Conservation (phyloP, 306 rosid genomes). For the Castanea mollissima region DNA sequence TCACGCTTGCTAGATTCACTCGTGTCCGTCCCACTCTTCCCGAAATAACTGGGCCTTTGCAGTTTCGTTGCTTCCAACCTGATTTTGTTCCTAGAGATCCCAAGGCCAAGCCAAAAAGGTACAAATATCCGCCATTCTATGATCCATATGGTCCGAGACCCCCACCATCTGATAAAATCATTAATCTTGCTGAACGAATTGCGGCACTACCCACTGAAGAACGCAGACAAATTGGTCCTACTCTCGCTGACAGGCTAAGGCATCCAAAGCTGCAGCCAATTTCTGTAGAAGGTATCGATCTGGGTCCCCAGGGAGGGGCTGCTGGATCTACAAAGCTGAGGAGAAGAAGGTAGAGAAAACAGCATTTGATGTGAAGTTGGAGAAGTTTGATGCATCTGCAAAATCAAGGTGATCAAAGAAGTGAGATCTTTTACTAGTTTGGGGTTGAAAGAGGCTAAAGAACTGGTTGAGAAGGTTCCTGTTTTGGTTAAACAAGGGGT, state of each 20-base stretch:
- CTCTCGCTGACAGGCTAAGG: not conserved
- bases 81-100: constrained; percentile 14
- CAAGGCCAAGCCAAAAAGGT: not conserved
- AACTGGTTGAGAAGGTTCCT: constrained; percentile 4
- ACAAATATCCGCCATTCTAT: not conserved
- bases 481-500: not conserved
- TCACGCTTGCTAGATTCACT: not conserved
- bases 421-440: constrained; percentile 2
- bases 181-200: constrained; percentile 2
- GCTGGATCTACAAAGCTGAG: constrained; percentile 3
- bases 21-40: not conserved
- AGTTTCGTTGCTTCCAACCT: constrained; percentile 1
- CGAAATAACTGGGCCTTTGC: not conserved
- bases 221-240: not conserved
- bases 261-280: constrained; percentile 7
- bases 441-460: constrained; percentile 11
- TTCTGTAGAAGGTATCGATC: not conserved
- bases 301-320: constrained; percentile 1
- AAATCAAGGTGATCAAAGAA: constrained; percentile 12
- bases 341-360: constrained; percentile 1
- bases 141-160: constrained; percentile 2
- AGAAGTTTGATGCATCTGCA: constrained; percentile 1
- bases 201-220: not conserved
- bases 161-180: constrained; percentile 4
- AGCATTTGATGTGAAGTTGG: constrained; percentile 1